phyloP scores from a whole-genome alignment of 148 eudicot genomes.

The Bassia scoparia region DNA sequence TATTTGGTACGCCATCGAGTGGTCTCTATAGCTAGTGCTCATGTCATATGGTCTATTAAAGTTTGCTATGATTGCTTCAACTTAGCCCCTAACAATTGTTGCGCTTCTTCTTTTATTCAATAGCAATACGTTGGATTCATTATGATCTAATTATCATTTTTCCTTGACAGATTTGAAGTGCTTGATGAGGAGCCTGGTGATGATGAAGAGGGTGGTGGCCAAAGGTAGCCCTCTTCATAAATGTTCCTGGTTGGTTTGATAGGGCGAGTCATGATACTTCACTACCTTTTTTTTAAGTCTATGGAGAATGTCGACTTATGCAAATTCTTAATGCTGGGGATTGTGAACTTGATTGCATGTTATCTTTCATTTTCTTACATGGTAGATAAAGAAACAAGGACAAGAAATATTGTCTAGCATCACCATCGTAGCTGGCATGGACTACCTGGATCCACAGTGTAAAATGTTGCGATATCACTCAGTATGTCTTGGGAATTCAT shows the following conservation, averaged over 20 bases:
- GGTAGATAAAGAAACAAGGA: not conserved
- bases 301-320: conserved; percentile 12
- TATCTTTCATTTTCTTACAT: not conserved
- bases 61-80: conserved; percentile 7
- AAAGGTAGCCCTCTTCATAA: conserved; percentile 49
- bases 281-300: conserved; percentile 11
- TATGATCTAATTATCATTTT: not conserved
- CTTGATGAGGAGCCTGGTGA: conserved; percentile 96
- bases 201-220: conserved; percentile 85
- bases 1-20: no score
- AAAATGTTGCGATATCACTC: not conserved
- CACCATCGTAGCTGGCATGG: conserved; percentile 5
- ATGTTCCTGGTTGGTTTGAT: conserved; percentile 24
- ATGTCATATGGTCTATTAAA: not conserved
- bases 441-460: not conserved
- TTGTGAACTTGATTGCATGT: not conserved
- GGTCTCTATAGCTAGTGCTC: not conserved
- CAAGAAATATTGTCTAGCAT: not conserved
- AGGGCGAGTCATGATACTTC: conserved; percentile 21
- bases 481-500: not conserved
- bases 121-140: not conserved
- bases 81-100: not conserved
- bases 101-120: not conserved
- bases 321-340: not conserved
- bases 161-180: conserved; percentile 65